phyloP scores from a whole-genome alignment of 1,139 yeast species.

The Debaryomyces subglobosus region DNA sequence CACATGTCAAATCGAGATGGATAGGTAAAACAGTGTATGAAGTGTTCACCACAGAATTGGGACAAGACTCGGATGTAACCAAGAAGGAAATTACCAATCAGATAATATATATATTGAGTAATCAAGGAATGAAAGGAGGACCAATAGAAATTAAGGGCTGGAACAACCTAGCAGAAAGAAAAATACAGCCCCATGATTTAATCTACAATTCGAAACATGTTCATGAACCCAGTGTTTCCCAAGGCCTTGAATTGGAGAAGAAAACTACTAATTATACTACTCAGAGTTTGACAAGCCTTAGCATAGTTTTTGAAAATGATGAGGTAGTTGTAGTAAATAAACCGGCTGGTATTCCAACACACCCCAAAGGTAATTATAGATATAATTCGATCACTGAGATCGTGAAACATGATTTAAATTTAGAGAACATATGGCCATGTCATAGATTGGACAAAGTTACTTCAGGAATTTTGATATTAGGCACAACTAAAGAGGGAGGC shows the following conservation, averaged over 20 bases:
- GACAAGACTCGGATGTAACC: conserved; percentile 31
- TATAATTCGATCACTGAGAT: conserved; percentile 66
- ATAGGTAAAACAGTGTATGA: conserved; percentile 44
- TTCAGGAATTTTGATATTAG: conserved; percentile 70
- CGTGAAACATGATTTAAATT: conserved; percentile 41
- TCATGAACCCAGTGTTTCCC: conserved; percentile 62
- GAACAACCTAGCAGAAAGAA: conserved; percentile 22
- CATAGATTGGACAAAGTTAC: conserved; percentile 76
- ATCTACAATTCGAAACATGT: conserved; percentile 52
- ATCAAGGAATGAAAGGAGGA: conserved; percentile 29
- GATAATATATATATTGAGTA: conserved; percentile 28
- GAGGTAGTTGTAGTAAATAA: conserved; percentile 64
- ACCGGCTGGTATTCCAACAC: conserved; percentile 79
- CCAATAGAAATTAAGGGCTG: conserved; percentile 25
- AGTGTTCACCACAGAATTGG: conserved; percentile 48
- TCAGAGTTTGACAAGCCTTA: conserved; percentile 24
- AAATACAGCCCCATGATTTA: conserved; percentile 51
- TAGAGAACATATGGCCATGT: conserved; percentile 53
- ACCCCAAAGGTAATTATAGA: conserved; percentile 70
- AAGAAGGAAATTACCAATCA: conserved; percentile 28
- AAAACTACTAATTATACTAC: conserved; percentile 13
- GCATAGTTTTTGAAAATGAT: conserved; percentile 50
- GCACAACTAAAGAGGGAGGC: conserved; percentile 50
- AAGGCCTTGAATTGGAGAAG: conserved; percentile 22
- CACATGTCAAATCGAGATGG: conserved; percentile 56